Conservation (phyloP, 177 flowering plant genomes). For the Vitis hybrid region DNA sequence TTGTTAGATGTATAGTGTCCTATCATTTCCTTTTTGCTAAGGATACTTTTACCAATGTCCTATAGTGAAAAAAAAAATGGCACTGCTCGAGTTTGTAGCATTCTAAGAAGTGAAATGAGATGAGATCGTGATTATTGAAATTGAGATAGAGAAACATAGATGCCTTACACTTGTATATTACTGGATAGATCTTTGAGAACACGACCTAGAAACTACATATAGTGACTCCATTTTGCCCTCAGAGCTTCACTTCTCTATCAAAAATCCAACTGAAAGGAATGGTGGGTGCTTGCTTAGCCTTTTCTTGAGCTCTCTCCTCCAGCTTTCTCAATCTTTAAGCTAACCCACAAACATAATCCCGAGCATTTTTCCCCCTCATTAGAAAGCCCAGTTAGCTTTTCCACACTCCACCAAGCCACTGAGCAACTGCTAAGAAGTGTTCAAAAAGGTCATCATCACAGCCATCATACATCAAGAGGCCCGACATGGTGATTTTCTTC, state of each 20-base stretch:
- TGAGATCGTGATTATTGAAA: too few species aligned
- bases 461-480: slow-evolving; percentile 16
- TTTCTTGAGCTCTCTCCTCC: slow-evolving; percentile 24
- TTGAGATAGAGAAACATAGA: too few species aligned
- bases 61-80: too few species aligned
- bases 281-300: slow-evolving; percentile 12
- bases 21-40: too few species aligned
- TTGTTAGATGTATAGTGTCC: too few species aligned
- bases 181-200: too few species aligned
- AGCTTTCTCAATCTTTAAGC: slow-evolving; percentile 15
- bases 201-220: too few species aligned
- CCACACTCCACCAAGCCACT: slow-evolving; percentile 20
- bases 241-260: background rate
- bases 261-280: slow-evolving; percentile 22
- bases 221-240: background rate
- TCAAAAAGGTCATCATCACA: slow-evolving; percentile 9
- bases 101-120: too few species aligned
- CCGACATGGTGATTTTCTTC: background rate
- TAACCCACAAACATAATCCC: slow-evolving; percentile 20
- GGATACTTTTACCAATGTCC: too few species aligned
- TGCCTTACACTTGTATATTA: too few species aligned
- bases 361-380: slow-evolving; percentile 14
- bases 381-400: slow-evolving; percentile 19
- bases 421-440: slow-evolving; percentile 13
- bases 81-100: too few species aligned